These are phyloP conservation scores for Fusarium goolgardi DNA, from an alignment of 2,329 filamentous ascomycete genomes.

Conservation along the genomic window DNA sequence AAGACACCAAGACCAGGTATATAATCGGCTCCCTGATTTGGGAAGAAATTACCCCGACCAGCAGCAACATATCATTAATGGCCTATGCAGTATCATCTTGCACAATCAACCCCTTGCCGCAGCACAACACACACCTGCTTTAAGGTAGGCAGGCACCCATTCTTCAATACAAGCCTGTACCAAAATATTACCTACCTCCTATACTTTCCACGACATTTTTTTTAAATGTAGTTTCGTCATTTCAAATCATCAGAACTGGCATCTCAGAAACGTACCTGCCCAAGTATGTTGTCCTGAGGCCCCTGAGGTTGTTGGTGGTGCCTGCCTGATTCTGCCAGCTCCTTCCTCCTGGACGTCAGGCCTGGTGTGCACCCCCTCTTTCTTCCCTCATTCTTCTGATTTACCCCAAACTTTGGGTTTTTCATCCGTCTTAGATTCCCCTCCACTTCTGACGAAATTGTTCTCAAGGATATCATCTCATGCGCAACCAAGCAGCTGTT, in stretches of 20 bases:
- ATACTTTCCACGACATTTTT: not conserved
- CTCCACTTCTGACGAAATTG: not conserved
- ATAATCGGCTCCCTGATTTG: not conserved
- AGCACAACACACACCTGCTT: not conserved
- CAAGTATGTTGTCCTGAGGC: constrained; percentile 24
- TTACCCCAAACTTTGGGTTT: constrained; percentile 19
- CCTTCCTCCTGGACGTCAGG: constrained; percentile 17
- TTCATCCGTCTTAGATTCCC: not conserved
- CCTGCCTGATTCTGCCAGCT: constrained; percentile 13
- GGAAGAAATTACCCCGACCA: not conserved
- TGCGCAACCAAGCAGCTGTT: not conserved
- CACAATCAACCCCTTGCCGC: not conserved
- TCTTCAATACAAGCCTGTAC: not conserved
- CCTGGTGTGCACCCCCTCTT: constrained; percentile 11
- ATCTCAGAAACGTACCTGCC: not conserved
- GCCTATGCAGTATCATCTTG: not conserved
- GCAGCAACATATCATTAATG: not conserved
- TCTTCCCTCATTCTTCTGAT: not conserved
- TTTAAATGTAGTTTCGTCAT: not conserved
- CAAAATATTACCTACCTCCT: not conserved
- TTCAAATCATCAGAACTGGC: not conserved
- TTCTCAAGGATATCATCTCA: not conserved
- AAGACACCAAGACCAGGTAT: not conserved
- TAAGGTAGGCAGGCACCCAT: not conserved
- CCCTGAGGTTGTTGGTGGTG: constrained; percentile 2